Evolutionary conservation across 306 rosid species (phyloP).

Genomic region (Quercus alba): DNA sequence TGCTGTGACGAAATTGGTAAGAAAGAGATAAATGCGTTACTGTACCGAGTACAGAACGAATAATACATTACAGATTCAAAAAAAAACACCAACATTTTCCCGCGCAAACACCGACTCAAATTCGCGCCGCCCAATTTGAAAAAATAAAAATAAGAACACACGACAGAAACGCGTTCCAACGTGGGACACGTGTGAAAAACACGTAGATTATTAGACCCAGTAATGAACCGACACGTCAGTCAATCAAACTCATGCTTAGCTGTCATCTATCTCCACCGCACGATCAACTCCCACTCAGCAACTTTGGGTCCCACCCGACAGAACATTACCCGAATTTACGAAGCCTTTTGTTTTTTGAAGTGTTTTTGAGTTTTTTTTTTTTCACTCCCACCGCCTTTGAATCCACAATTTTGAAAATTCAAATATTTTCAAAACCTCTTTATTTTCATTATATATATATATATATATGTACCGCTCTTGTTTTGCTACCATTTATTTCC

Average conservation of each 20-base stretch:
- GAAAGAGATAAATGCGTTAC: too few relatives aligned
- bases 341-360: too few relatives aligned
- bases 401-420: slow-evolving; percentile 20
- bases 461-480: neutral
- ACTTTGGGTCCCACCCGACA: neutral
- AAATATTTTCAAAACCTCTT: slow-evolving; percentile 1
- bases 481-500: neutral
- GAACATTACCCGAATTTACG: too few relatives aligned
- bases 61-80: neutral
- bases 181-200: slow-evolving; percentile 4
- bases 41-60: neutral
- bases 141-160: neutral
- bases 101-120: slow-evolving; percentile 47
- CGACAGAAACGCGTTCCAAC: slow-evolving; percentile 22
- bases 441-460: neutral
- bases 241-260: neutral
- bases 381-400: neutral
- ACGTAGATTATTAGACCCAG: neutral
- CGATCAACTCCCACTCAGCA: neutral
- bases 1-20: too few relatives aligned
- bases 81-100: slow-evolving; percentile 29
- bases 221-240: slow-evolving; percentile 14
- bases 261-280: slow-evolving; percentile 27
- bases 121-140: slow-evolving; percentile 46
- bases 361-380: too few relatives aligned